These are phyloP conservation scores for Starmerella scarabaei DNA, from an alignment of 805 yeast species.

Conservation along the genomic window DNA sequence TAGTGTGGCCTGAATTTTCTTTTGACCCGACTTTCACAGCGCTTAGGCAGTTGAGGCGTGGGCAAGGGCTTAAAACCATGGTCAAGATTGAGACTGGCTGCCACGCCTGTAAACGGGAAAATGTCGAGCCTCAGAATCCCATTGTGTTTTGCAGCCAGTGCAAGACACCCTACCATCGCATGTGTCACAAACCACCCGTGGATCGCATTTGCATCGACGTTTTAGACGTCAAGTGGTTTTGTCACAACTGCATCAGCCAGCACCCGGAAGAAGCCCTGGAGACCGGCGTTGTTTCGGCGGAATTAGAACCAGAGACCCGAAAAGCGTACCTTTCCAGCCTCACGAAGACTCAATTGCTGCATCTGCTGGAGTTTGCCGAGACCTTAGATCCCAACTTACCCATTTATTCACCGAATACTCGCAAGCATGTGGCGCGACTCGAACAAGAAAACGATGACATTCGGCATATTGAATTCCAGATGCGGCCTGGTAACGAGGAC, in stretches of 20 bases:
- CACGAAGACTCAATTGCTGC: slow-evolving; percentile 31
- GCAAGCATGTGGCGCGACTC: slow-evolving; percentile 25
- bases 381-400: slow-evolving; percentile 28
- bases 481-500: slow-evolving; percentile 26
- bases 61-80: not conserved
- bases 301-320: slow-evolving; percentile 27
- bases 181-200: slow-evolving; percentile 31
- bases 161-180: slow-evolving; percentile 30
- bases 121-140: slow-evolving; percentile 27
- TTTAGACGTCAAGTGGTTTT: slow-evolving; percentile 32
- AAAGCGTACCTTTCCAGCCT: slow-evolving; percentile 29
- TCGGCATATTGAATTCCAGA: slow-evolving; percentile 16
- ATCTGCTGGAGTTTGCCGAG: slow-evolving; percentile 30
- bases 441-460: slow-evolving; percentile 24
- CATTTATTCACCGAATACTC: slow-evolving; percentile 30
- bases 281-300: slow-evolving; percentile 29
- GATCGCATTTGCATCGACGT: slow-evolving; percentile 31
- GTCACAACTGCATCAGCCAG: slow-evolving; percentile 29
- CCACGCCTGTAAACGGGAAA: slow-evolving; percentile 30
- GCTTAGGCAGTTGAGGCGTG: too few species aligned
- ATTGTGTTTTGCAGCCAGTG: slow-evolving; percentile 33
- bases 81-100: slow-evolving; percentile 25
- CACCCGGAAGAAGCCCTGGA: slow-evolving; percentile 27
- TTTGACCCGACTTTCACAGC: too few species aligned
- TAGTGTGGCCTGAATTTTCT: too few species aligned